A percentile compares a stretch with the other conserved stretches of the same genome.
Evolutionary conservation across 1,139 yeast genomes (phyloP).

Genomic region (Debaryomycetaceae sp.): DNA sequence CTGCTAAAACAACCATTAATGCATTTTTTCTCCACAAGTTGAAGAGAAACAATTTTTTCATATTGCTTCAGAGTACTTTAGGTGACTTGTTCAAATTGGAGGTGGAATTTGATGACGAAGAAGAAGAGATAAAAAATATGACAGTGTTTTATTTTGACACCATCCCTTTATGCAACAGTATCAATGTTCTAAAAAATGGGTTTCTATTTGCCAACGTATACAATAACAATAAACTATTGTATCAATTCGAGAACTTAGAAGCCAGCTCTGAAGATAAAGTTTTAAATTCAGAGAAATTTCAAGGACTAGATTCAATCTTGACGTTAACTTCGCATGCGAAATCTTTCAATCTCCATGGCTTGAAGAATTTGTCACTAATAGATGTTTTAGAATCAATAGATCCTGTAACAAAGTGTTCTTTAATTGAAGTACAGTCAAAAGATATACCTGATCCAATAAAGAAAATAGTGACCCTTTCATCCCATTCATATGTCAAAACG

Average conservation of each 20-base stretch:
- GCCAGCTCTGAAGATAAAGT: constrained; percentile 32
- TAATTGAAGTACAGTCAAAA: constrained; percentile 23
- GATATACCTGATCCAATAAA: constrained; percentile 35
- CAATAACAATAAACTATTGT: constrained; percentile 58
- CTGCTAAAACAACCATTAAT: constrained; percentile 39
- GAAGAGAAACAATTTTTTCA: constrained; percentile 59
- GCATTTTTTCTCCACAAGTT: constrained; percentile 63
- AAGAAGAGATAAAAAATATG: constrained; percentile 39
- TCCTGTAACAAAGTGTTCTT: constrained; percentile 55
- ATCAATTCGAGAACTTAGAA: constrained; percentile 79
- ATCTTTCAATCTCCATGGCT: constrained; percentile 22
- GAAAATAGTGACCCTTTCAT: constrained; percentile 28
- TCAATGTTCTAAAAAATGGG: constrained; percentile 72
- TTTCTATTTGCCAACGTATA: constrained; percentile 68
- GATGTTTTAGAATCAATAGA: constrained; percentile 52
- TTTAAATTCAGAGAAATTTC: constrained; percentile 12
- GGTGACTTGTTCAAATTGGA: constrained; percentile 81
- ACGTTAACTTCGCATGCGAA: neutral
- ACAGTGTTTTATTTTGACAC: constrained; percentile 64
- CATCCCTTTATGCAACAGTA: constrained; percentile 51
- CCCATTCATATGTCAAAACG: constrained; percentile 45
- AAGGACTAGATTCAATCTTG: constrained; percentile 3
- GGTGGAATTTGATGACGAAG: constrained; percentile 36
- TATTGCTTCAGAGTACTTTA: constrained; percentile 62
- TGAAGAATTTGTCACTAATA: constrained; percentile 59